Evolutionary conservation across 345 rosid species (phyloP).

Genomic region (Arabidopsis thaliana): DNA sequence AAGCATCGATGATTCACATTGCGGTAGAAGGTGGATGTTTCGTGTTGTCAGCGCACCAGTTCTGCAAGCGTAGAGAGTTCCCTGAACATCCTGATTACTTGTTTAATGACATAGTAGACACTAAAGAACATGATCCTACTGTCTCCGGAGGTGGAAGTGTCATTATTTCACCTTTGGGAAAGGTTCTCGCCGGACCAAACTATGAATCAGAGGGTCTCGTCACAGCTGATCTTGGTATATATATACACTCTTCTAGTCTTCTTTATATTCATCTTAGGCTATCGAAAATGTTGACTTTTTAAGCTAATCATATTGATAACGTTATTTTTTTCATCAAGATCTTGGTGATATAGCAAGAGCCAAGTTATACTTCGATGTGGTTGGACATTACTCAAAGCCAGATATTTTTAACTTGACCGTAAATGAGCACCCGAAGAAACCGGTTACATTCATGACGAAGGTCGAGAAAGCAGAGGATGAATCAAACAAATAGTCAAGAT

Average conservation of each 20-base stretch:
- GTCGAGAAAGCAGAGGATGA: constrained; percentile 38
- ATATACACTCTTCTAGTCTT: background rate
- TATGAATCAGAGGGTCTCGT: constrained; percentile 87
- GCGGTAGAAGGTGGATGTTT: constrained; percentile 94
- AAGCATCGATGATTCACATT: constrained; percentile 82
- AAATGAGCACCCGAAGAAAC: constrained; percentile 61
- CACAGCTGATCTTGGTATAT: constrained; percentile 82
- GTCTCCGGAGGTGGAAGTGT: constrained; percentile 93
- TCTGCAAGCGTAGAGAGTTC: constrained; percentile 71
- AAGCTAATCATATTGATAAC: background rate
- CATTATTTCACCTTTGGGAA: constrained; percentile 81
- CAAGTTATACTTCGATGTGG: constrained; percentile 87
- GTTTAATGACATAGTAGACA: constrained; percentile 56
- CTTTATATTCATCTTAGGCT: constrained; percentile 1
- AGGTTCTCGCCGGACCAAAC: constrained; percentile 87
- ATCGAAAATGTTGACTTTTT: background rate
- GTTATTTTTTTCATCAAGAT: constrained; percentile 50
- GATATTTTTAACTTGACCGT: constrained; percentile 81
- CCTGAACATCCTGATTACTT: constrained; percentile 80
- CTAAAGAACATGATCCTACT: constrained; percentile 59
- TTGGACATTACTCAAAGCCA: constrained; percentile 88
- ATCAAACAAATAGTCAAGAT: background rate
- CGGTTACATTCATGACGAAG: constrained; percentile 66
- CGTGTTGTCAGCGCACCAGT: constrained; percentile 81
- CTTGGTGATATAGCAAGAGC: constrained; percentile 85